Evolutionary conservation across 2,329 filamentous ascomycete species (phyloP), one percentile per base, ranked within the genome.

Genomic region (Fusarium robinianum): DNA sequence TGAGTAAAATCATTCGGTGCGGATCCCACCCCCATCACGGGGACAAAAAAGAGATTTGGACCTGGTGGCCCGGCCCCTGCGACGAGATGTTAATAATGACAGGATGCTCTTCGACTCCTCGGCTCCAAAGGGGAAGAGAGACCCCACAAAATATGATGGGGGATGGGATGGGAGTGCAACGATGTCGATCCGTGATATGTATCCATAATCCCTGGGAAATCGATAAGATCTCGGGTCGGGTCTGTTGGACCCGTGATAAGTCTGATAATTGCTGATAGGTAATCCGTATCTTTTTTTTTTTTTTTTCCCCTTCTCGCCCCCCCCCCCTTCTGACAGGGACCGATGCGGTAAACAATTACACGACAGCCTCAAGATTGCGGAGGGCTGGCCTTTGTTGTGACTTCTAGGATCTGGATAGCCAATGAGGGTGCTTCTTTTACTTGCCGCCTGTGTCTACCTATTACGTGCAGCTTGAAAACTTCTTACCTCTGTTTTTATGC

Each of bases 401-500:
- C n/a, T n/a, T n/a, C n/a, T 35, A 45, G 23, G n/a, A 2, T 15
- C 8, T n/a, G 36, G 6, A 8, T 9, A 27, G 22, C 51, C 51
- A 55, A 55, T 55, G 31, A 55, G 14, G 41, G 33, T 10, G 7
- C 12, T 15, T n/a, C n/a, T n/a, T n/a, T n/a, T n/a, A n/a, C n/a
- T n/a, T n/a, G n/a, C n/a, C n/a, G n/a, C n/a, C n/a, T n/a, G n/a
- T 4, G 9, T 5, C 19, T 45, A 35, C 17, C 21, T 34, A 23
- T 48, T 41, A 55, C 52, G 24, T 55, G 47, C 39, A 52, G 47
- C 34, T 24, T 24, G 46, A 51, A 44, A 54, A 41, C 25, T 27
- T 38, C 37, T 31, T 23, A 47, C 37, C 37, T 52, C 50, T 41
- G 35, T 41, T 41, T n/a, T n/a, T n/a, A n/a, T n/a, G 24, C 36